These are phyloP conservation scores for Chlamydomonas asymmetrica DNA, from an alignment of 139 green algal genomes.

Conservation along the genomic window DNA sequence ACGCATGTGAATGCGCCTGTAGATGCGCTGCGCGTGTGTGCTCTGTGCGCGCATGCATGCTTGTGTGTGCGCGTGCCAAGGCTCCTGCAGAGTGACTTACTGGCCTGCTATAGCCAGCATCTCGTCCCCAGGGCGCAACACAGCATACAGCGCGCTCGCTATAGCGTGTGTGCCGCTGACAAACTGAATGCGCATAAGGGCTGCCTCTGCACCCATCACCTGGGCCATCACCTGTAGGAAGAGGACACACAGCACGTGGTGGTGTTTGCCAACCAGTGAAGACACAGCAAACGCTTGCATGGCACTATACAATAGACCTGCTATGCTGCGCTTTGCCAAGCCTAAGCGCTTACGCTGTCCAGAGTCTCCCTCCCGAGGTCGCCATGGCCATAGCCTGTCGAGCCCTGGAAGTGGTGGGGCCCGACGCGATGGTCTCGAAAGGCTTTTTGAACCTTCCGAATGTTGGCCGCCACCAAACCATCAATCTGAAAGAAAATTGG, in stretches of 20 bases:
- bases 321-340: too few species aligned
- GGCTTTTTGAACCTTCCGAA: conserved; percentile 67
- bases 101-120: conserved; percentile 83
- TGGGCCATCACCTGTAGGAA: conserved; percentile 75
- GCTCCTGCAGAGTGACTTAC: conserved; percentile 42
- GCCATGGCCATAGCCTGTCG: conserved; percentile 92
- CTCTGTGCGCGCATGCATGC: too few species aligned
- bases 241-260: neutral
- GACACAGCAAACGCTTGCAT: too few species aligned
- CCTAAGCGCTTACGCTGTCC: conserved; percentile 75
- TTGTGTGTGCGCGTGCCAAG: too few species aligned
- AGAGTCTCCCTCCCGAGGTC: conserved; percentile 86
- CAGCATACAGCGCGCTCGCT: conserved; percentile 77
- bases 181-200: conserved; percentile 85
- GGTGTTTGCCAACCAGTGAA: neutral
- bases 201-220: conserved; percentile 88
- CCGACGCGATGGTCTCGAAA: conserved; percentile 67
- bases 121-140: conserved; percentile 88
- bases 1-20: too few species aligned
- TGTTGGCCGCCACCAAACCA: conserved; percentile 67
- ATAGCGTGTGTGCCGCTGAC: conserved; percentile 95
- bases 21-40: too few species aligned
- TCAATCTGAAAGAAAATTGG: conserved; percentile 72
- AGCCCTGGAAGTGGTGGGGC: conserved; percentile 89
- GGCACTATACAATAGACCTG: too few species aligned